Conservation (phyloP, 2,329 filamentous ascomycete species). For the Trichoderma lentiforme region DNA sequence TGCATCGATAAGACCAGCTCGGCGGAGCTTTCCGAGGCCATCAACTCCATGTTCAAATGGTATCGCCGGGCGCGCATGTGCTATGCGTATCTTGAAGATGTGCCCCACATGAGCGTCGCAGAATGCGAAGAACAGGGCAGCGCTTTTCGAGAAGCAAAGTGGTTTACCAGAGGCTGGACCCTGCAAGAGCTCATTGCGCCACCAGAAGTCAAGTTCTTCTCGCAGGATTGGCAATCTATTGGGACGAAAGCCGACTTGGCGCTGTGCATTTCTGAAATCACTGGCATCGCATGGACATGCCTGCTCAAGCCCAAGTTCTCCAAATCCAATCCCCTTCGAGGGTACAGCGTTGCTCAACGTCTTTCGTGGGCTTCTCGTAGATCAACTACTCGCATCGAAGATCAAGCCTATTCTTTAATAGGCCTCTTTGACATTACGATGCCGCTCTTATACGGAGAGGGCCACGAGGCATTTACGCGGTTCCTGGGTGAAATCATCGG, state of each 20-base stretch:
- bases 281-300: conserved; percentile 10
- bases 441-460: conserved; percentile 23
- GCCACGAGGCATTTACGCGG: conserved; percentile 15
- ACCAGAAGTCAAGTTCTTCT: conserved; percentile 17
- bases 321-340: conserved; percentile 12
- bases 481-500: background rate
- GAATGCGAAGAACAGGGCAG: background rate
- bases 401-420: conserved; percentile 22
- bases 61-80: background rate
- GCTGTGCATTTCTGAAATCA: conserved; percentile 8
- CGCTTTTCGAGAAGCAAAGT: conserved; percentile 13
- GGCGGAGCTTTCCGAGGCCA: conserved; percentile 22
- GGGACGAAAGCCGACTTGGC: background rate
- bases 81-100: conserved; percentile 2
- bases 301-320: background rate
- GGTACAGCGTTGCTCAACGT: conserved; percentile 22
- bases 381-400: conserved; percentile 24
- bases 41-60: conserved; percentile 21
- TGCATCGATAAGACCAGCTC: conserved; percentile 16
- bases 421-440: conserved; percentile 22
- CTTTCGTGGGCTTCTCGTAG: conserved; percentile 30
- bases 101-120: background rate
- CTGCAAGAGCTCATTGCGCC: conserved; percentile 27
- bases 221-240: conserved; percentile 4
- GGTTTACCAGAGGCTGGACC: conserved; percentile 29